Evolutionary conservation across 2,329 filamentous ascomycete genomes (phyloP).

Genomic region (Ceratocystis smalleyi): DNA sequence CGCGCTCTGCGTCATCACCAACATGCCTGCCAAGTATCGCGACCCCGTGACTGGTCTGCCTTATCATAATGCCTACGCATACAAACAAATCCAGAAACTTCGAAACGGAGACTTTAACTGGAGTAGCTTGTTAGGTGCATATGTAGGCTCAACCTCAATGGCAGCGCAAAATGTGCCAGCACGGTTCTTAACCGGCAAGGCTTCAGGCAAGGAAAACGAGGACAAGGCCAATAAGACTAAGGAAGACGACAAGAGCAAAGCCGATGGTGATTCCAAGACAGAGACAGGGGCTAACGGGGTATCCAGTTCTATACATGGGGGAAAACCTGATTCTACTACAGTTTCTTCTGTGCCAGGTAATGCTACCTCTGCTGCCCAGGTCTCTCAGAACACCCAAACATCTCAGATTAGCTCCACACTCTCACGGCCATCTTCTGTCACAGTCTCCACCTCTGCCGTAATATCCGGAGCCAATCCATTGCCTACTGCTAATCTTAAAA

Average conservation of each 20-base stretch:
- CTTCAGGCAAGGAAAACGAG: not conserved
- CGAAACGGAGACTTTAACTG: slow-evolving; percentile 61
- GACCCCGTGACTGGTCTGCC: slow-evolving; percentile 73
- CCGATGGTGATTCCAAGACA: not conserved
- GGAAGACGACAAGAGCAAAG: not conserved
- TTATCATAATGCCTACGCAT: slow-evolving; percentile 66
- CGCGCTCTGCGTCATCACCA: slow-evolving; percentile 66
- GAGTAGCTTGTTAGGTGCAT: slow-evolving; percentile 68
- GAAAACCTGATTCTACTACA: not conserved
- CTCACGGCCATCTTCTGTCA: not conserved
- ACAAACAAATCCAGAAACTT: slow-evolving; percentile 64
- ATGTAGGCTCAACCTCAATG: slow-evolving; percentile 52
- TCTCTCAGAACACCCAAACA: not conserved
- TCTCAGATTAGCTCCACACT: not conserved
- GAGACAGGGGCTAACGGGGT: not conserved
- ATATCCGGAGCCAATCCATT: not conserved
- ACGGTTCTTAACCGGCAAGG: slow-evolving; percentile 40
- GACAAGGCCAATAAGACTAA: not conserved
- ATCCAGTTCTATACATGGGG: not conserved
- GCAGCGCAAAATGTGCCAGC: slow-evolving; percentile 66
- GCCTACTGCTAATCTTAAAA: not conserved
- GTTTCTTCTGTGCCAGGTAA: not conserved
- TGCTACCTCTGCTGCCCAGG: not conserved
- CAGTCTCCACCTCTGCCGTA: not conserved
- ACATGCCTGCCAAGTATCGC: slow-evolving; percentile 62